Conservation (phyloP, 768 basidiomycete species). For the Pisolithus tinctorius region DNA sequence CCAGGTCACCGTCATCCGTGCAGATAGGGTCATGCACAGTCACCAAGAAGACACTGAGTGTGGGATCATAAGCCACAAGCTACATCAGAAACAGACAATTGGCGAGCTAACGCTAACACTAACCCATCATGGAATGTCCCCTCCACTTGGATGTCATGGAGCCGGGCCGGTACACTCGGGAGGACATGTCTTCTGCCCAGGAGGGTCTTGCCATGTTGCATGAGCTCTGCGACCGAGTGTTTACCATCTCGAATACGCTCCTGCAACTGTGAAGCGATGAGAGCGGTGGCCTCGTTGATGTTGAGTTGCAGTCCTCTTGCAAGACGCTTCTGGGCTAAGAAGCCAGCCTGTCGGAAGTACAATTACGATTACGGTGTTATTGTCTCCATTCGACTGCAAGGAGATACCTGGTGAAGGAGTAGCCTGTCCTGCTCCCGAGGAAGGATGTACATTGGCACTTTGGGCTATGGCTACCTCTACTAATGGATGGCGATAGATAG, state of each 20-base stretch:
- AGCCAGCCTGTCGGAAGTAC: constrained; percentile 54
- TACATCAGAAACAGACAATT: not conserved
- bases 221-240: constrained; percentile 82
- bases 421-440: constrained; percentile 75
- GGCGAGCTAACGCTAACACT: constrained; percentile 19
- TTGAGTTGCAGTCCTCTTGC: constrained; percentile 90
- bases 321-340: constrained; percentile 88
- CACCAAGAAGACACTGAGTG: constrained; percentile 72
- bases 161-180: constrained; percentile 62
- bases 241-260: constrained; percentile 90
- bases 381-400: not conserved
- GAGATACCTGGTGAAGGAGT: constrained; percentile 57
- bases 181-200: constrained; percentile 88
- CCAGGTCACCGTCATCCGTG: constrained; percentile 70
- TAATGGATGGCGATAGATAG: no score
- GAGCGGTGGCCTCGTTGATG: constrained; percentile 77
- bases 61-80: not conserved
- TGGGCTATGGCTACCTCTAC: not conserved
- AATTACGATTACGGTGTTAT: not conserved
- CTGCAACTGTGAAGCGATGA: constrained; percentile 89
- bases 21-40: constrained; percentile 95
- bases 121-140: constrained; percentile 88
- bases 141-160: constrained; percentile 91
- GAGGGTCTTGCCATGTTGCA: constrained; percentile 86
- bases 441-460: constrained; percentile 53